Conservation (phyloP, 495 filamentous ascomycete genomes). For the Hypoxylon lienhwacheense region DNA sequence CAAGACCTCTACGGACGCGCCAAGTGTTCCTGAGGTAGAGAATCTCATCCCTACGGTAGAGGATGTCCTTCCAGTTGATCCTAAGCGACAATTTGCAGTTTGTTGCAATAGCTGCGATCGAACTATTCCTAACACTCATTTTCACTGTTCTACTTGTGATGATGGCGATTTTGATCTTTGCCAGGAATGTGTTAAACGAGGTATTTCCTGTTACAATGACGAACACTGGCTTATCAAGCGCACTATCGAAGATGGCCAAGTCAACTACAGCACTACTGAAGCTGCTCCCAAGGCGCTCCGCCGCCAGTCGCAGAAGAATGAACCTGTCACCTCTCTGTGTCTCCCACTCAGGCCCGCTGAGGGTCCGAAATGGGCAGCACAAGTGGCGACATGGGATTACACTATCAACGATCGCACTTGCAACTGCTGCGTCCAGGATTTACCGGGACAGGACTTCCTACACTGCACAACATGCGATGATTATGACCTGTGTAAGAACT, state of each 20-base stretch:
- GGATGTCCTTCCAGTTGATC: neutral
- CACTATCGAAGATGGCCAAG: conserved; percentile 71
- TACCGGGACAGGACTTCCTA: conserved; percentile 76
- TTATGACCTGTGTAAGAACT: conserved; percentile 86
- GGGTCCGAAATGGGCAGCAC: neutral
- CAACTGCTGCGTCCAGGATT: conserved; percentile 84
- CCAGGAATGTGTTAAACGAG: conserved; percentile 70
- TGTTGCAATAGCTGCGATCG: conserved; percentile 90
- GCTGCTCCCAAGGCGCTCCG: conserved; percentile 61
- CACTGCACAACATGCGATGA: conserved; percentile 85
- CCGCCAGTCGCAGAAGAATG: conserved; percentile 19
- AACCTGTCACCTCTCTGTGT: neutral
- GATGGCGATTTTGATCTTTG: conserved; percentile 95
- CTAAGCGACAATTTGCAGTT: conserved; percentile 57
- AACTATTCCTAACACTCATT: conserved; percentile 78
- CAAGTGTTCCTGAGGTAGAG: neutral
- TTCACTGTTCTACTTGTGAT: conserved; percentile 92
- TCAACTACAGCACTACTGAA: conserved; percentile 84
- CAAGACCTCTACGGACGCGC: neutral
- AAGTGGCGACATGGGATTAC: conserved; percentile 13
- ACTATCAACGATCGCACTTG: conserved; percentile 69
- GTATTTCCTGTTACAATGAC: conserved; percentile 72
- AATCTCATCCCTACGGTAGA: neutral
- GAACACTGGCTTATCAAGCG: conserved; percentile 95
- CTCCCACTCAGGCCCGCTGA: conserved; percentile 39